Evolutionary conservation across 2,329 filamentous ascomycete species (phyloP), one percentile per base, ranked within the genome.

Genomic region (Lecanicillium sp.): DNA sequence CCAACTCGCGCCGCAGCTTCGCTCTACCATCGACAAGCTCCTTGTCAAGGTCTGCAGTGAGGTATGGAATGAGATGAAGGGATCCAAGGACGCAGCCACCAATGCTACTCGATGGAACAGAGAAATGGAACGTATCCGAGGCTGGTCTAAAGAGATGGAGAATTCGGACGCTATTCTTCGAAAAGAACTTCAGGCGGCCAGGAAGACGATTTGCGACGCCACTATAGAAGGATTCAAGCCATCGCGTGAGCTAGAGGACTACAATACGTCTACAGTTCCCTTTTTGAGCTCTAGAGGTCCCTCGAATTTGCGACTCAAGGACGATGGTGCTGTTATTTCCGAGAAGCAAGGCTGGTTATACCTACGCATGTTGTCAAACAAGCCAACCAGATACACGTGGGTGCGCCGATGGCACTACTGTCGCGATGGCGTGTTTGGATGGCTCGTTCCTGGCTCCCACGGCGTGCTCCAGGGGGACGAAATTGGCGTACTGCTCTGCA

Each of bases 341-440:
- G 89, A 95, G 60, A 96, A 95, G 59, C 92, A 96, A 59, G 89
- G 90, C 3, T 98, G 92, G 92, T 65, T 98, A 3, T 94, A 89
- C 57, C 59, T 95, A 49, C 75, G 87, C 37, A 85, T 81, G 1
- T 67, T 89, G 7, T 80, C 85, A 2, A 89, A 88, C 27, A 96
- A 95, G 58, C 90, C 90, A 1, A 85, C 88, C 12, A 74, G 90
- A 44, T 87, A 88, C n/a, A 75, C 78, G 29, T 98, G 92, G 92
- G 75, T 87, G 18, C 77, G 87, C 43, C 75, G 90, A 38, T 98
- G 92, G 92, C 95, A 92, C 55, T 96, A 95, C 58, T 83, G 95
- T 50, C 89, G 90, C 47, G 83, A 94, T 53, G 90, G 92, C 29
- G 92, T 96, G 42, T 96, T 98, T 59, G 92, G 92, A 16, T 96